Evolutionary conservation across 176 grass and related monocot genomes (phyloP).

Genomic region (Avena atlantica): DNA sequence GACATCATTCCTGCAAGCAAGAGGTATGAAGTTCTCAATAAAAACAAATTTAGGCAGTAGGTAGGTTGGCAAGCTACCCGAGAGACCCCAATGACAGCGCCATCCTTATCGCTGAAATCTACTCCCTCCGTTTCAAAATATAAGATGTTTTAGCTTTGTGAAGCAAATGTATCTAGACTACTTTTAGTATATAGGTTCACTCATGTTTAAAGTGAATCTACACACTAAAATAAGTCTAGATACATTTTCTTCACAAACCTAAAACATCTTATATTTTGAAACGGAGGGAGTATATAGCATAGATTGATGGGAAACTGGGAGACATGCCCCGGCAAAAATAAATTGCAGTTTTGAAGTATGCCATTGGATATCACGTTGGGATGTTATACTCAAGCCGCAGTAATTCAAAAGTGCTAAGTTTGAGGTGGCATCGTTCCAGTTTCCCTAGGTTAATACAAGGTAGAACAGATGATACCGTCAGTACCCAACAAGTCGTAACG

Average conservation of each 20-base stretch:
- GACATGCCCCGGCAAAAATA: background rate
- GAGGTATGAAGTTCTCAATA: slow-evolving; percentile 32
- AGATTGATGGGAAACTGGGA: background rate
- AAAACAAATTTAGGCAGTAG: slow-evolving; percentile 44
- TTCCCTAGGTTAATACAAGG: slow-evolving; percentile 21
- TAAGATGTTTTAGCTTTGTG: too few species aligned
- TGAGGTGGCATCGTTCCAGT: background rate
- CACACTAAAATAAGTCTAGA: too few species aligned
- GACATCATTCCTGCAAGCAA: slow-evolving; percentile 21
- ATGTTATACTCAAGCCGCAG: background rate
- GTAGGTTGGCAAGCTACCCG: slow-evolving; percentile 38
- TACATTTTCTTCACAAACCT: too few species aligned
- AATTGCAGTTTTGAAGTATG: background rate
- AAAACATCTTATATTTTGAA: too few species aligned
- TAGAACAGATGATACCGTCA: slow-evolving; percentile 28
- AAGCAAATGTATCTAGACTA: too few species aligned
- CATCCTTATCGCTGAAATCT: slow-evolving; percentile 34
- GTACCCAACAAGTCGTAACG: slow-evolving; percentile 19
- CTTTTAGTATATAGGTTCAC: too few species aligned
- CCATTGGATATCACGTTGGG: background rate
- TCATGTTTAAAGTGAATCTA: too few species aligned
- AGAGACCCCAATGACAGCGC: slow-evolving; percentile 10
- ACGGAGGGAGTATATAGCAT: background rate
- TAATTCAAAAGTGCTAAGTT: background rate
- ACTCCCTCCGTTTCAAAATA: too few species aligned